phyloP scores from a whole-genome alignment of 1,139 yeast genomes.

The Schwanniomyces etchellsii region DNA sequence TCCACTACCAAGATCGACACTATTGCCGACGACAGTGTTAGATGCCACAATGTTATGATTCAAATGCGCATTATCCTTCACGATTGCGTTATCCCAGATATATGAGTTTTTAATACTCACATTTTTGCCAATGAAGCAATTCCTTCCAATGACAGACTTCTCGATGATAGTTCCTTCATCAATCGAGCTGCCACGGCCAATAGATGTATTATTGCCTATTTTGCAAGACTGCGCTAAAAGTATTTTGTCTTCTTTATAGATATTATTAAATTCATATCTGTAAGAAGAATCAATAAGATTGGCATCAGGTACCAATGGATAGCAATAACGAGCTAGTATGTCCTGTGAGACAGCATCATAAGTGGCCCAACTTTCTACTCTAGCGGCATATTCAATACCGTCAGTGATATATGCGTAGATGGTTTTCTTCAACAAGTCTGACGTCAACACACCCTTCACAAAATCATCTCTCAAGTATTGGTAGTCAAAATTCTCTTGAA shows the following conservation, averaged over 20 bases:
- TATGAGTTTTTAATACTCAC: constrained; percentile 69
- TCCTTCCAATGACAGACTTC: constrained; percentile 76
- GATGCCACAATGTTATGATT: constrained; percentile 67
- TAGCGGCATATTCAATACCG: constrained; percentile 76
- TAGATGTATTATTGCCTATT: constrained; percentile 68
- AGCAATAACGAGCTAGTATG: constrained; percentile 83
- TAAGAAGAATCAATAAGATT: constrained; percentile 72
- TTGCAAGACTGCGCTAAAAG: constrained; percentile 90
- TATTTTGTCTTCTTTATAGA: constrained; percentile 79
- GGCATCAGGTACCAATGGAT: constrained; percentile 86
- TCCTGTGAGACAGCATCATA: constrained; percentile 92
- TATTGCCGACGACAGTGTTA: constrained; percentile 47
- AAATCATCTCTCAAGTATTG: constrained; percentile 83
- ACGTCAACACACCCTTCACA: constrained; percentile 82
- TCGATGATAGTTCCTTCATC: constrained; percentile 52
- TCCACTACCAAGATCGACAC: constrained; percentile 54
- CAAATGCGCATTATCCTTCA: constrained; percentile 60
- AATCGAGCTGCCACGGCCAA: constrained; percentile 69
- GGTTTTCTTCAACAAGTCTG: constrained; percentile 86
- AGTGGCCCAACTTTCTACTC: constrained; percentile 92
- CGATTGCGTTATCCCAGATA: constrained; percentile 76
- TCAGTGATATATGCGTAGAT: constrained; percentile 79
- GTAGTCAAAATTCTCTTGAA: constrained; percentile 94
- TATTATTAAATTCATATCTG: constrained; percentile 74
- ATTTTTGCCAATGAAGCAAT: constrained; percentile 77